Conservation (phyloP, 371 early-diverging fungal genomes). For the Mucor velutinosus region DNA sequence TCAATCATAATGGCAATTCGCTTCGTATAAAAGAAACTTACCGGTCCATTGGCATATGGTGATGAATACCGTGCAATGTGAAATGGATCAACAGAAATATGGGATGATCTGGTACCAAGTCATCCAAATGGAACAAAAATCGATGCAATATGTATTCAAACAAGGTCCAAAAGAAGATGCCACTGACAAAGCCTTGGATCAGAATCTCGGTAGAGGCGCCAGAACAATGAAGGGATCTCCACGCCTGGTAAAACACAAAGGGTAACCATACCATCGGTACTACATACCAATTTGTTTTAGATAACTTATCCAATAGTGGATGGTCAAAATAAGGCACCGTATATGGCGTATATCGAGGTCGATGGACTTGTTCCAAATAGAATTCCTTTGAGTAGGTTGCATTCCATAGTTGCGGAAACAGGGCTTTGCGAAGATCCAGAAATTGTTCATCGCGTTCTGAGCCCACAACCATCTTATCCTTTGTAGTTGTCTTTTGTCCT, state of each 20-base stretch:
- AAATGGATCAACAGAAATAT: constrained; percentile 78
- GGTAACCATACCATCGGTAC: constrained; percentile 92
- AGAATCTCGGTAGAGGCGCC: constrained; percentile 3
- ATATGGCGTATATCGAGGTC: constrained; percentile 66
- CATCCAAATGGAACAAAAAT: constrained; percentile 92
- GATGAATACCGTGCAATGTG: constrained; percentile 94
- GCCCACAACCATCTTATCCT: neutral
- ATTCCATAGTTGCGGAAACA: constrained; percentile 84
- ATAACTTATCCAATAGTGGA: constrained; percentile 73
- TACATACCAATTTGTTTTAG: constrained; percentile 90
- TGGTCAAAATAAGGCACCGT: constrained; percentile 79
- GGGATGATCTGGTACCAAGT: constrained; percentile 82
- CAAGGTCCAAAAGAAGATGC: constrained; percentile 79
- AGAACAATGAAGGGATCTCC: constrained; percentile 19
- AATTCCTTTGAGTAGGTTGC: constrained; percentile 76
- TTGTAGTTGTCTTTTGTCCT: neutral
- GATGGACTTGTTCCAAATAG: constrained; percentile 92
- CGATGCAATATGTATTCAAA: constrained; percentile 86
- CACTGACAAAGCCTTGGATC: constrained; percentile 51
- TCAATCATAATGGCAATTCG: neutral
- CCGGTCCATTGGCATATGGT: constrained; percentile 95
- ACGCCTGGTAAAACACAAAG: constrained; percentile 53
- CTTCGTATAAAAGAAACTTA: constrained; percentile 17
- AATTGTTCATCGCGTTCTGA: constrained; percentile 58
- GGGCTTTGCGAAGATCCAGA: constrained; percentile 82